Evolutionary conservation across 345 rosid genomes (phyloP), one percentile per base, ranked within the genome.

Genomic region (Hypericum androsaemum): DNA sequence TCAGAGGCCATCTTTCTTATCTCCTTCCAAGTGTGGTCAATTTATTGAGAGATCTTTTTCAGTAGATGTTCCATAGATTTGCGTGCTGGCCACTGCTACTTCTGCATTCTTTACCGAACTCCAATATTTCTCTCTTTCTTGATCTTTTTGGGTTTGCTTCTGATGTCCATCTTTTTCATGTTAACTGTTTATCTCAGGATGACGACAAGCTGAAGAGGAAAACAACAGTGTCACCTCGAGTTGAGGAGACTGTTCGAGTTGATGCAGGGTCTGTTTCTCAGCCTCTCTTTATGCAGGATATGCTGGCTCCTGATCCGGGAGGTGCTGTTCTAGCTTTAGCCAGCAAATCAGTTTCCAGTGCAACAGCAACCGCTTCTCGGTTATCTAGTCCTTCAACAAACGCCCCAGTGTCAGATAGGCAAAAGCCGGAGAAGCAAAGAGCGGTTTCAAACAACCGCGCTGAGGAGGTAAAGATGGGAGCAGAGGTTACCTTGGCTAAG

Each of bases 121-220:
- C 32, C 32, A 22, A 22, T 4, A 22, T 22, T 22, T 22, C 32
- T 22, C 32, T 22, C 1, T 22, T 4, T 22, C 32, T 22, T 22
- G 32, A 14, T 15, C 39, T 36, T 35, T 51, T 51, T 22, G 32
- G 32, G 32, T 22, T 22, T 22, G 32, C 32, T 22, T 16, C 6
- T 50, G 39, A 17, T 50, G n/a, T 12, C 11, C 14, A 16, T 7
- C 37, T 36, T 35, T 51, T 51, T 22, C 41, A 1, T 50, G 39
- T 15, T 50, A n/a, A 11, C 12, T 37, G 41, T 7, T 51, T 2
- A 10, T 8, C 41, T 5, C 16, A 59, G 89, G 90, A 76, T 53
- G 77, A 77, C 62, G 83, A 67, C 64, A 73, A 80, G 69, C 43
- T 71, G 0, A 80, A 68, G 81, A 74, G 74, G 73, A 82, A 79